A percentile compares a stretch with the other conserved stretches of the same genome.
Evolutionary conservation across 768 basidiomycete species (phyloP).

Genomic region (Trametes villosa): DNA sequence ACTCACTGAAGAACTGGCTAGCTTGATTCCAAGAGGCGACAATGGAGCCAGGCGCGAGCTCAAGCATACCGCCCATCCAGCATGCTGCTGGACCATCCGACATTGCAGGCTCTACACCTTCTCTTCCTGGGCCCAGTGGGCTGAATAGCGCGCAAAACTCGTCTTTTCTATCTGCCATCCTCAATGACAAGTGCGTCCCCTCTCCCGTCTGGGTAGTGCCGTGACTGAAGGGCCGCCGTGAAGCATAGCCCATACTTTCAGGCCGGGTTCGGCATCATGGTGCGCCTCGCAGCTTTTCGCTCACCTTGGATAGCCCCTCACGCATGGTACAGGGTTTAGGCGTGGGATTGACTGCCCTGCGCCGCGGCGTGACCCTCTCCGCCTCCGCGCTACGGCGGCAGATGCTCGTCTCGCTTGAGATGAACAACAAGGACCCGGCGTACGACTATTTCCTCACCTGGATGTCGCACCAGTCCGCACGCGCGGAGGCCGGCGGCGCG

Average conservation of each 20-base stretch:
- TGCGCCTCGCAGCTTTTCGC: too few species aligned
- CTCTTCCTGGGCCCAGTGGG: not conserved
- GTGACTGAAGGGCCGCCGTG: conserved; percentile 15
- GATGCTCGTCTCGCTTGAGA: conserved; percentile 93
- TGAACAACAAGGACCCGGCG: conserved; percentile 91
- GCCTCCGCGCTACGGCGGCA: conserved; percentile 81
- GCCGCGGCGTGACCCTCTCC: conserved; percentile 70
- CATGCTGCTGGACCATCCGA: not conserved
- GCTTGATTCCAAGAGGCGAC: not conserved
- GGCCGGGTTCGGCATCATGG: conserved; percentile 98
- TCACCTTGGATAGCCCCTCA: too few species aligned
- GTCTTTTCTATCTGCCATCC: conserved; percentile 25
- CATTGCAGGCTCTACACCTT: not conserved
- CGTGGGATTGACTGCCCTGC: conserved; percentile 76
- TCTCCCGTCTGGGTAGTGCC: not conserved
- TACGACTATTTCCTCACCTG: conserved; percentile 98
- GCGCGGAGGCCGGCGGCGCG: conserved; percentile 33
- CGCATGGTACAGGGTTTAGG: conserved; percentile 73
- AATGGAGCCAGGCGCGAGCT: not conserved
- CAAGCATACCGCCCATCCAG: not conserved
- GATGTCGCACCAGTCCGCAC: conserved; percentile 80
- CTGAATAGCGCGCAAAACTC: not conserved
- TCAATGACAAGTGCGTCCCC: conserved; percentile 34
- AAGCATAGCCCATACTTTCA: conserved; percentile 89
- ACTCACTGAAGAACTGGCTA: too few species aligned